Evolutionary conservation across 1,139 yeast species (phyloP), one percentile per base, ranked within the genome.

Genomic region (Wickerhamomyces sp.): DNA sequence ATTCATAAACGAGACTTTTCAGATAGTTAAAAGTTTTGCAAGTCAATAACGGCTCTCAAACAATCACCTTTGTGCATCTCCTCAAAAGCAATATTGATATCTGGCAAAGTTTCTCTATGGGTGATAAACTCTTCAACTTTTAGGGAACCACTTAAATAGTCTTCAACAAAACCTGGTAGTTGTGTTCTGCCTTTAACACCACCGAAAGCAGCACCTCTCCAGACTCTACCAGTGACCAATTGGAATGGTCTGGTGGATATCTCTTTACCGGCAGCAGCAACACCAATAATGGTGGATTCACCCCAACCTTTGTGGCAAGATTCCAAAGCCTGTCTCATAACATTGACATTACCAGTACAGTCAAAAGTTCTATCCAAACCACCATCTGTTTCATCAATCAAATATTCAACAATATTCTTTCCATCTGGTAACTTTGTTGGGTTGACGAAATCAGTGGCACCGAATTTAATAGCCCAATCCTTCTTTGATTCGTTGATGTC

Each of bases 291-390:
- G 52, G 91, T 72, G 18, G 96, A 87, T 55, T 81, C 78, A 63
- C 98, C 98, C 97, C 98, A 93, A 47, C 98, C 98, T 68, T 89
- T 89, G 71, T 91, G 97, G 62, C 96, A 87, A 24, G 96, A 87
- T 69, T 91, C 97, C 50, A 91, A 73, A 16, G 98, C 98, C 55
- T 77, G 70, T 68, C 97, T 80, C 98, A 91, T 91, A 36, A 91
- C 98, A 31, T 75, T 64, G 42, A 82, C 91, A 58, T 91, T 93
- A 68, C 98, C 98, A 37, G 98, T 91, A 72, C 97, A 89, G 68
- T 93, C 98, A 58, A 91, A 91, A 26, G 97, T 89, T 67, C 62
- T 87, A 57, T 91, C 98, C 47, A 89, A 75, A 33, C 98, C 98
- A 52, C 98, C 98, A 55, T 91, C 97, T 39, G 96, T 88, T 76